phyloP scores from a whole-genome alignment of 2,329 filamentous ascomycete species.

The Aspergillus sp. region DNA sequence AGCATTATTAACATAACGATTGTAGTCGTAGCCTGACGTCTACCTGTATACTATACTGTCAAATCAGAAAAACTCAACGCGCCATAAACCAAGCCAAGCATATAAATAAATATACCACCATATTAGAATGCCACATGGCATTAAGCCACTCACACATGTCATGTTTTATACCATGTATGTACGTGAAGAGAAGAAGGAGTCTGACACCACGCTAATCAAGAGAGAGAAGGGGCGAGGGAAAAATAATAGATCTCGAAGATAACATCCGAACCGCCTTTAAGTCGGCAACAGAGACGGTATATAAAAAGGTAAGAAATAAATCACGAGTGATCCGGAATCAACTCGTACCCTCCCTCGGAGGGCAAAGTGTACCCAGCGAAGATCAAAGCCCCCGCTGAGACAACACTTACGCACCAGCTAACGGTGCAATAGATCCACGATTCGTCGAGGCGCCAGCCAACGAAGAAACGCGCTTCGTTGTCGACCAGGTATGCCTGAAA shows the following conservation, averaged over 20 bases:
- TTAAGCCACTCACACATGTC: neutral
- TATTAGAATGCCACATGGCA: neutral
- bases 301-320: neutral
- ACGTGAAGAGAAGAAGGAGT: neutral
- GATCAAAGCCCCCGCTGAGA: constrained; percentile 59
- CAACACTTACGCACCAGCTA: constrained; percentile 56
- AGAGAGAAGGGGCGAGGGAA: neutral
- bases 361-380: constrained; percentile 70
- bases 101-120: neutral
- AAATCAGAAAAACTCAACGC: neutral
- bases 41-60: constrained; percentile 2
- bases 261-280: neutral
- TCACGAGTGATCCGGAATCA: constrained; percentile 54
- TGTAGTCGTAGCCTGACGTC: neutral
- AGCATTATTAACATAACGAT: constrained; percentile 1
- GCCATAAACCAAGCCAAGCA: too few species aligned
- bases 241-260: too few species aligned
- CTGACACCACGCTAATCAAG: constrained; percentile 12
- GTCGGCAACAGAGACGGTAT: neutral
- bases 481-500: constrained; percentile 79
- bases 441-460: constrained; percentile 77
- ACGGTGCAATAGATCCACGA: constrained; percentile 73
- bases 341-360: constrained; percentile 82
- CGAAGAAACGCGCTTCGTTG: constrained; percentile 77
- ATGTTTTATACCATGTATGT: neutral